Conservation (phyloP, 2,329 filamentous ascomycete species). For the Clarireedia monteithiana region DNA sequence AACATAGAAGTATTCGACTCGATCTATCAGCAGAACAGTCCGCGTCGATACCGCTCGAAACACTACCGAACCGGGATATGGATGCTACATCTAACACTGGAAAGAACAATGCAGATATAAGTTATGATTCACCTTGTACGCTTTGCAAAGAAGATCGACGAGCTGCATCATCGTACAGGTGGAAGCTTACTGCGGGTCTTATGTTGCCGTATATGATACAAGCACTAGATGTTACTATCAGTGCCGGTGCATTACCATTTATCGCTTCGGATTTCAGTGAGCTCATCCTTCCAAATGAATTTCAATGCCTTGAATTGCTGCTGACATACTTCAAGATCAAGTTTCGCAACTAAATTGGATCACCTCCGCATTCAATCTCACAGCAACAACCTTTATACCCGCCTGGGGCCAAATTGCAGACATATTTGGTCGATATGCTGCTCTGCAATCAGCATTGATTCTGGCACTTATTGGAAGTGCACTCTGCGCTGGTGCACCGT, state of each 20-base stretch:
- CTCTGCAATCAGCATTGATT: conserved; percentile 49
- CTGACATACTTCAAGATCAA: conserved; percentile 33
- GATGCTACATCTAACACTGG: neutral
- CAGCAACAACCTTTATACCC: conserved; percentile 59
- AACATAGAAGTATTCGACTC: neutral
- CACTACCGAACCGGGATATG: neutral
- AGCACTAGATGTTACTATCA: conserved; percentile 56
- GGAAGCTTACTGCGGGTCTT: conserved; percentile 52
- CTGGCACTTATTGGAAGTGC: conserved; percentile 53
- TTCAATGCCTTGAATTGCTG: too few relatives aligned
- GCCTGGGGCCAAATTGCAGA: conserved; percentile 58
- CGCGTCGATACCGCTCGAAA: neutral
- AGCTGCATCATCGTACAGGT: conserved; percentile 39
- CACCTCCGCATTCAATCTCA: conserved; percentile 60
- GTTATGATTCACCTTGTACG: conserved; percentile 8
- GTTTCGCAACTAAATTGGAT: conserved; percentile 60
- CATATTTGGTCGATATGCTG: conserved; percentile 53
- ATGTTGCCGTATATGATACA: conserved; percentile 54
- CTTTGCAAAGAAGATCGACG: conserved; percentile 27
- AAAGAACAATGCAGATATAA: neutral
- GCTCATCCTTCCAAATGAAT: conserved; percentile 11
- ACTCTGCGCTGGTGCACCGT: conserved; percentile 50
- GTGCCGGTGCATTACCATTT: conserved; percentile 50
- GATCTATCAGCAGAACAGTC: neutral
- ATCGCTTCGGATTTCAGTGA: conserved; percentile 58